Percentiles rank a stretch among this genome's conserved stretches.
These are phyloP conservation scores for Naegleria lovaniensis DNA, from an alignment of 208 protist species.

Conservation along the genomic window DNA sequence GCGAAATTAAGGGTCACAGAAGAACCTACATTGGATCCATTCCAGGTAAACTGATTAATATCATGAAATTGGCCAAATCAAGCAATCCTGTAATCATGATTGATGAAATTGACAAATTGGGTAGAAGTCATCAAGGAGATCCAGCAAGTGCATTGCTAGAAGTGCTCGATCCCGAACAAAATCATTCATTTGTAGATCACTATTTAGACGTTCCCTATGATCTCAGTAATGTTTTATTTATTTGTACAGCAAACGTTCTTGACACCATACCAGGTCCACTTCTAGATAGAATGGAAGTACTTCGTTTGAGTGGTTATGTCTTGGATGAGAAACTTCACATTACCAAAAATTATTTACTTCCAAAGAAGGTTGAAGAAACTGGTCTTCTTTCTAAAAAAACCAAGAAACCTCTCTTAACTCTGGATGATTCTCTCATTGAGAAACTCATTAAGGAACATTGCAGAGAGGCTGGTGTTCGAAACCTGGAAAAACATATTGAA, in stretches of 20 bases:
- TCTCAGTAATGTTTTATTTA: slow-evolving; percentile 68
- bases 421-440: background rate
- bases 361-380: slow-evolving; percentile 40
- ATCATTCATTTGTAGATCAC: slow-evolving; percentile 70
- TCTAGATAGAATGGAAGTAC: slow-evolving; percentile 77
- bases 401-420: background rate
- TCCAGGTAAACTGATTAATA: slow-evolving; percentile 75
- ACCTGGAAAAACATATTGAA: slow-evolving; percentile 71
- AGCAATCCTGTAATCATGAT: slow-evolving; percentile 79
- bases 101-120: slow-evolving; percentile 80
- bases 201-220: slow-evolving; percentile 74
- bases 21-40: slow-evolving; percentile 67
- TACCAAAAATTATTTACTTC: slow-evolving; percentile 58
- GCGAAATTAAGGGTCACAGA: slow-evolving; percentile 79
- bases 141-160: slow-evolving; percentile 70
- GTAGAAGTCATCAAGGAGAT: slow-evolving; percentile 48
- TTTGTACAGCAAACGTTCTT: slow-evolving; percentile 70
- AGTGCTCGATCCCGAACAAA: slow-evolving; percentile 75
- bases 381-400: slow-evolving; percentile 46
- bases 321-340: slow-evolving; percentile 61
- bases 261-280: slow-evolving; percentile 69
- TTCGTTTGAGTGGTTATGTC: slow-evolving; percentile 62
- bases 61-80: slow-evolving; percentile 55
- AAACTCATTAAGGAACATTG: slow-evolving; percentile 59
- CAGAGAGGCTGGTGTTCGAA: slow-evolving; percentile 66